Conservation (phyloP, 306 rosid genomes). For the Hippophae gyantsensis region DNA sequence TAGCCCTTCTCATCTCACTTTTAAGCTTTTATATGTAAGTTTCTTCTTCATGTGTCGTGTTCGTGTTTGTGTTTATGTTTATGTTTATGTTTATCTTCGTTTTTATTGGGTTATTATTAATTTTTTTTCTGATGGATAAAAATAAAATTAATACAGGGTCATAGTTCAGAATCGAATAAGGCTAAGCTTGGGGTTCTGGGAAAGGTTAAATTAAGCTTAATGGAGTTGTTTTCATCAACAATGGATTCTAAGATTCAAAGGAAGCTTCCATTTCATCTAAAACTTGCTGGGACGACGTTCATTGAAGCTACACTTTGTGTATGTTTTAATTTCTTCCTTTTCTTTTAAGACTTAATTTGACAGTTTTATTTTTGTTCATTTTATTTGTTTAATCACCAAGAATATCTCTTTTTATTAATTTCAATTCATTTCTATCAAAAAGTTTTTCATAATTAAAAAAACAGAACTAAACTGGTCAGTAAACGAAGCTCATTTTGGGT, state of each 20-base stretch:
- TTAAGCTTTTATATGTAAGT: conserved; percentile 51
- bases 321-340: conserved; percentile 2
- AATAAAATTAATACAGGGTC: conserved; percentile 13
- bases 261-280: conserved; percentile 43
- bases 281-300: conserved; percentile 28
- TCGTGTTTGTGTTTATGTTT: not conserved
- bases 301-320: conserved; percentile 54
- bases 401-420: not conserved
- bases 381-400: not conserved
- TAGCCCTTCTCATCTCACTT: conserved; percentile 23
- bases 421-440: too few species aligned
- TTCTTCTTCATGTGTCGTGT: not conserved
- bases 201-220: conserved; percentile 32
- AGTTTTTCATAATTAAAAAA: too few species aligned
- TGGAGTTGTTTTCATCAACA: conserved; percentile 22
- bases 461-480: too few species aligned
- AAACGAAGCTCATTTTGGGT: too few species aligned
- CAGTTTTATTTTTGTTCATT: not conserved
- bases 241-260: conserved; percentile 26
- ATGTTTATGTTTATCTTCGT: not conserved
- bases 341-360: not conserved
- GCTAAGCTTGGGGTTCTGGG: conserved; percentile 37
- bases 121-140: not conserved
- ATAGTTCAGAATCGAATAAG: conserved; percentile 14
- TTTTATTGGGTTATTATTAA: not conserved